Evolutionary conservation across 2,329 filamentous ascomycete genomes (phyloP).

Genomic region (Ophiocordyceps robertsii): DNA sequence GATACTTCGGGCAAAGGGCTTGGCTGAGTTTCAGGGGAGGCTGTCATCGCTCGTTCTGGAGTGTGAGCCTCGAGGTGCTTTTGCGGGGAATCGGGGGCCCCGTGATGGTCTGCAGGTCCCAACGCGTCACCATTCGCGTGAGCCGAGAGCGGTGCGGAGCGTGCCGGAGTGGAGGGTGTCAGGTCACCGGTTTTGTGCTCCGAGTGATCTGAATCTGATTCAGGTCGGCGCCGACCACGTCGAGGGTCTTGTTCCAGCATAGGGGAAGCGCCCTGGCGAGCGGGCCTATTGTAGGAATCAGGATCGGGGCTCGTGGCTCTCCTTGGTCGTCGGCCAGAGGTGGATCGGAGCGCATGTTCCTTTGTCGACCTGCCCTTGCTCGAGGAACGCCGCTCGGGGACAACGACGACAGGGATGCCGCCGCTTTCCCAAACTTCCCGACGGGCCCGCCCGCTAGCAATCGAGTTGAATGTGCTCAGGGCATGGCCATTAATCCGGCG

Average conservation of each 20-base stretch:
- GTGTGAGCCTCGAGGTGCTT: constrained; percentile 2
- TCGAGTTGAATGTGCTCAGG: constrained; percentile 37
- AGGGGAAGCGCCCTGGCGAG: neutral
- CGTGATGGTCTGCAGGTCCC: constrained; percentile 11
- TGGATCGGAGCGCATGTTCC: constrained; percentile 44
- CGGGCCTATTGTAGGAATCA: constrained; percentile 22
- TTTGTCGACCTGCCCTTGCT: constrained; percentile 34
- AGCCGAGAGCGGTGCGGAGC: constrained; percentile 48
- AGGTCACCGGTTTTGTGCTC: constrained; percentile 47
- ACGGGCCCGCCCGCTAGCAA: constrained; percentile 40
- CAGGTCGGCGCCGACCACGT: constrained; percentile 25
- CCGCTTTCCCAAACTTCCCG: constrained; percentile 45
- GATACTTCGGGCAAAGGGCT: neutral
- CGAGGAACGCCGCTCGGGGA: constrained; percentile 45
- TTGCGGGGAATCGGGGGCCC: neutral
- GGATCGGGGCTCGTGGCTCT: constrained; percentile 39
- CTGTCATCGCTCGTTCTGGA: neutral
- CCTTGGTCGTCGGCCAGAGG: constrained; percentile 43
- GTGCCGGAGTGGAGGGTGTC: constrained; percentile 40
- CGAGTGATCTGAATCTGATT: constrained; percentile 34
- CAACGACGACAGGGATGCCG: constrained; percentile 48
- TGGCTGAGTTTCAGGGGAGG: neutral
- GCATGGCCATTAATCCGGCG: constrained; percentile 30
- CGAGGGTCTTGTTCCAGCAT: neutral
- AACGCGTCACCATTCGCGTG: constrained; percentile 46